These are phyloP conservation scores for Tremella fuciformis DNA, from an alignment of 768 basidiomycete genomes.

Conservation along the genomic window DNA sequence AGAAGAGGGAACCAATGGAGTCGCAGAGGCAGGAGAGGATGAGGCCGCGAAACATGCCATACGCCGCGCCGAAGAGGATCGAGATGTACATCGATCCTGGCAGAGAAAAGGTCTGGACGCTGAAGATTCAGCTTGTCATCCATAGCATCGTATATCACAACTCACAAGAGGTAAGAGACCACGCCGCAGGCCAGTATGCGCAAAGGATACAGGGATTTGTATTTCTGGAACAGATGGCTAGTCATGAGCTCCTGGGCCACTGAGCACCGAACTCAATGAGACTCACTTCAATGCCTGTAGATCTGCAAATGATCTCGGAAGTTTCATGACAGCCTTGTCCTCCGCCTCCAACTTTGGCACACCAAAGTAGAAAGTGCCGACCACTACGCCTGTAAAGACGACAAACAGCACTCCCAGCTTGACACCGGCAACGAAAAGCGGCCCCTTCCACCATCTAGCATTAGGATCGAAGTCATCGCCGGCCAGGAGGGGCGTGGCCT, in stretches of 20 bases:
- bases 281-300: constrained; percentile 79
- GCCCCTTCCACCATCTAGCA: constrained; percentile 48
- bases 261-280: background rate
- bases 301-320: constrained; percentile 84
- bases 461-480: constrained; percentile 10
- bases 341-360: constrained; percentile 75
- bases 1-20: constrained; percentile 82
- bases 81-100: constrained; percentile 98
- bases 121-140: constrained; percentile 46
- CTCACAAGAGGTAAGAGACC: constrained; percentile 86
- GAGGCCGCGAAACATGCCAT: constrained; percentile 81
- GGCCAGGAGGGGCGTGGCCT: constrained; percentile 24
- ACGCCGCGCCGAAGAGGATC: constrained; percentile 92
- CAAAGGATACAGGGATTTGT: constrained; percentile 79
- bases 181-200: constrained; percentile 84
- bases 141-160: constrained; percentile 21
- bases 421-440: constrained; percentile 74
- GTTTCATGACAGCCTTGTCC: constrained; percentile 70
- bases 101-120: constrained; percentile 91
- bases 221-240: constrained; percentile 59
- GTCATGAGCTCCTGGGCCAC: constrained; percentile 10
- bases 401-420: constrained; percentile 80
- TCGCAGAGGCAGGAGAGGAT: constrained; percentile 90
- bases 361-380: constrained; percentile 73
- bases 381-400: constrained; percentile 66